A percentile compares a stretch with the other conserved stretches of the same genome.
phyloP scores from a whole-genome alignment of 2,329 filamentous ascomycete genomes.

The Lachnellula subtilissima region DNA sequence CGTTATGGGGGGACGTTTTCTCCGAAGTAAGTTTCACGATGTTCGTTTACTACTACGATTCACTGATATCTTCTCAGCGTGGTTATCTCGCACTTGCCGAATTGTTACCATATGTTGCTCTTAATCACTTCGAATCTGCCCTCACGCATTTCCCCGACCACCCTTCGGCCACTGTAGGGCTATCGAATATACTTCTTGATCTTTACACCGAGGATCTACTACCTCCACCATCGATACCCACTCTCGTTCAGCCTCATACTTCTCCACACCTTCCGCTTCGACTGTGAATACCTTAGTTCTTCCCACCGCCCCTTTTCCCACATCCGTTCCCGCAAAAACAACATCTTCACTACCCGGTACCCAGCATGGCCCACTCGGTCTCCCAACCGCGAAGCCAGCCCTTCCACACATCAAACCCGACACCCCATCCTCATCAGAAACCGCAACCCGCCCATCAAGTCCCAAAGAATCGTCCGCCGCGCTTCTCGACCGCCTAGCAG shows the following conservation, averaged over 20 bases:
- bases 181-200: constrained; percentile 82
- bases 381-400: constrained; percentile 23
- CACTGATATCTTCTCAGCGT: constrained; percentile 31
- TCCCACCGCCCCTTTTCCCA: constrained; percentile 13
- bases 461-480: constrained; percentile 23
- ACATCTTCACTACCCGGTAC: constrained; percentile 9
- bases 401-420: constrained; percentile 25
- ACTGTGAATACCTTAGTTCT: constrained; percentile 17
- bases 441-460: constrained; percentile 9
- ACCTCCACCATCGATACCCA: constrained; percentile 45
- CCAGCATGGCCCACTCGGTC: constrained; percentile 30
- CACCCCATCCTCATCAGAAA: constrained; percentile 15
- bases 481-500: constrained; percentile 68
- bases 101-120: constrained; percentile 57
- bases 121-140: constrained; percentile 75
- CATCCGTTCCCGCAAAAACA: constrained; percentile 4
- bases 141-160: constrained; percentile 78
- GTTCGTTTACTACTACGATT: neutral
- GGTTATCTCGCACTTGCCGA: constrained; percentile 28
- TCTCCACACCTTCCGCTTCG: constrained; percentile 23
- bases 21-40: constrained; percentile 59
- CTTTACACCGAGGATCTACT: constrained; percentile 69
- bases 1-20: constrained; percentile 78
- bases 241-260: constrained; percentile 27
- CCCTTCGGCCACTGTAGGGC: constrained; percentile 69